Evolutionary conservation across 108 stramenopile genomes (phyloP).

Genomic region (Poteriospumella lacustris): DNA sequence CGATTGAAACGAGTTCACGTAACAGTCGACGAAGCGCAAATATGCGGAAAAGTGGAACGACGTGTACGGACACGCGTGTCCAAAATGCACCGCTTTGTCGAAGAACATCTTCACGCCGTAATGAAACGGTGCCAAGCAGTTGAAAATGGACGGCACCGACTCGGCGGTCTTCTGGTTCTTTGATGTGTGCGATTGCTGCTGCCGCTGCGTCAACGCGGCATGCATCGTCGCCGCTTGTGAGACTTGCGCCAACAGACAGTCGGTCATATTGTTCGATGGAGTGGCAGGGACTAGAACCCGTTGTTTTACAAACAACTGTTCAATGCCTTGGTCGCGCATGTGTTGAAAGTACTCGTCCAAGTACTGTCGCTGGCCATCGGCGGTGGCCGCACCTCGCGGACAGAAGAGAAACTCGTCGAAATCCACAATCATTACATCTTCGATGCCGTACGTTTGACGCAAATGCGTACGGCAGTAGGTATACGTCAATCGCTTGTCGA

Average conservation of each 20-base stretch:
- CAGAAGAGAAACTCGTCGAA: slow-evolving; percentile 14
- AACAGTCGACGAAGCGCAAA: neutral
- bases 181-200: neutral
- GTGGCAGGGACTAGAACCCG: neutral
- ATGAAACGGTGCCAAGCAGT: neutral
- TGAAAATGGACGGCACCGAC: neutral
- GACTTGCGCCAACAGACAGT: neutral
- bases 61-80: neutral
- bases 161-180: neutral
- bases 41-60: neutral
- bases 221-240: neutral
- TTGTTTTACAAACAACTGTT: neutral
- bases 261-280: neutral
- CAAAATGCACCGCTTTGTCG: neutral
- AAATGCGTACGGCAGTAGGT: neutral
- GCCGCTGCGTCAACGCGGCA: neutral
- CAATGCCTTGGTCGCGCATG: neutral
- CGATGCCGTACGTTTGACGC: neutral
- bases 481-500: neutral
- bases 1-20: neutral
- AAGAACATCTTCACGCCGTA: neutral
- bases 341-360: neutral
- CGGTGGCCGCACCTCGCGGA: neutral
- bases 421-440: neutral
- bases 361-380: neutral